Conservation (phyloP, 192 early-diverging fungal species). For the Coemansia sp. region DNA sequence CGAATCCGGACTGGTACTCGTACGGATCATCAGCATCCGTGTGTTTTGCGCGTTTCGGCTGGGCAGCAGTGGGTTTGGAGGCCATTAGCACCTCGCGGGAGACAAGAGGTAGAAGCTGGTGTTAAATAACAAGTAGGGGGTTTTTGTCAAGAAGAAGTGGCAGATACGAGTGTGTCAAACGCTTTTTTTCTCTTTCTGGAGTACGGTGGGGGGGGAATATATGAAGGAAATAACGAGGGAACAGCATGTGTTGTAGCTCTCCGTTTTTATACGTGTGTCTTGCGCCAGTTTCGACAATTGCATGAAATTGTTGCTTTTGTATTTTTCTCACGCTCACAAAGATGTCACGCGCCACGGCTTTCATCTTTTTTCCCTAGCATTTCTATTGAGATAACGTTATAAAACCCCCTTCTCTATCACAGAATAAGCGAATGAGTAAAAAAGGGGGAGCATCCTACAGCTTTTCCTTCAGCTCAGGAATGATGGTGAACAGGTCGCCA, state of each 20-base stretch:
- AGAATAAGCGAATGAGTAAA: not conserved
- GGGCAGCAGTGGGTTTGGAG: not conserved
- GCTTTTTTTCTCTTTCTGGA: too few species aligned
- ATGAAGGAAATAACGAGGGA: too few species aligned
- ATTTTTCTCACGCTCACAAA: too few species aligned
- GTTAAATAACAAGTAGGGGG: not conserved
- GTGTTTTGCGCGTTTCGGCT: not conserved
- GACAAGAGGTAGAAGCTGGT: too few species aligned
- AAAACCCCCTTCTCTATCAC: not conserved
- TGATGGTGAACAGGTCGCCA: slow-evolving; percentile 88
- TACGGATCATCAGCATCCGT: slow-evolving; percentile 20
- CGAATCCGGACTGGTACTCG: slow-evolving; percentile 80
- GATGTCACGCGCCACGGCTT: not conserved
- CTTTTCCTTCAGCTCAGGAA: slow-evolving; percentile 94
- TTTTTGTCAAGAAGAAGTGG: not conserved
- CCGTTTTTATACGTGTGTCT: too few species aligned
- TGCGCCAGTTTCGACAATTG: too few species aligned
- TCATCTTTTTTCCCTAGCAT: slow-evolving; percentile 1
- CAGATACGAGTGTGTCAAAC: not conserved
- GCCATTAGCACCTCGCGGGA: not conserved
- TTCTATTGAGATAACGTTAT: not conserved
- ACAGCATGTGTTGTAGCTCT: too few species aligned
- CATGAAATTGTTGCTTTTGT: too few species aligned
- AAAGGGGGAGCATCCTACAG: slow-evolving; percentile 34
- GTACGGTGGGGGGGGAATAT: too few species aligned